Evolutionary conservation across 1,284 basidiomycete genomes (phyloP).

Genomic region (Boletus semigastroideus): DNA sequence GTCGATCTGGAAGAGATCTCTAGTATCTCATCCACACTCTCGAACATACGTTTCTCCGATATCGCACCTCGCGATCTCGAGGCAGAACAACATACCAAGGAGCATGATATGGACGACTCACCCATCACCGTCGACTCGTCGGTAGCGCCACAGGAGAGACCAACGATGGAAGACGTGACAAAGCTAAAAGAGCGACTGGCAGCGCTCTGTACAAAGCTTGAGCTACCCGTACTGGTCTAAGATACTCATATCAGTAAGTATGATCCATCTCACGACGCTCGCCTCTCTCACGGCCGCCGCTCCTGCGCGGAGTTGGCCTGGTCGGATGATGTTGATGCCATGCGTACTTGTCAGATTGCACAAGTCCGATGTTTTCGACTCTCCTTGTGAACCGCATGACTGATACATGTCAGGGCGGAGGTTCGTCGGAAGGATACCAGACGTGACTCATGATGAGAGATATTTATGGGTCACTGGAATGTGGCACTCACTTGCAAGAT

Average conservation of each 20-base stretch:
- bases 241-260: background rate
- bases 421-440: background rate
- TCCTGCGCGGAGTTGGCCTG: background rate
- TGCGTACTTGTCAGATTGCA: conserved; percentile 2
- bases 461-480: background rate
- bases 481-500: background rate
- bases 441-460: no score
- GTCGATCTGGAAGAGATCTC: conserved; percentile 43
- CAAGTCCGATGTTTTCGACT: background rate
- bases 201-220: conserved; percentile 34
- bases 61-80: conserved; percentile 69
- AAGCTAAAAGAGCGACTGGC: conserved; percentile 42
- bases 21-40: conserved; percentile 52
- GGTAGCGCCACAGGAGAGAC: conserved; percentile 33
- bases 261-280: background rate
- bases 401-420: background rate
- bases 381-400: conserved; percentile 5
- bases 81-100: conserved; percentile 67
- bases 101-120: conserved; percentile 46
- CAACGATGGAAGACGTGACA: conserved; percentile 43
- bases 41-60: conserved; percentile 60
- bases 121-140: conserved; percentile 40
- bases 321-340: background rate
- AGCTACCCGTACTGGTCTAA: conserved; percentile 29
- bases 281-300: background rate